Conservation (phyloP, 805 yeast species). For the Zygosaccharomyces lentus region DNA sequence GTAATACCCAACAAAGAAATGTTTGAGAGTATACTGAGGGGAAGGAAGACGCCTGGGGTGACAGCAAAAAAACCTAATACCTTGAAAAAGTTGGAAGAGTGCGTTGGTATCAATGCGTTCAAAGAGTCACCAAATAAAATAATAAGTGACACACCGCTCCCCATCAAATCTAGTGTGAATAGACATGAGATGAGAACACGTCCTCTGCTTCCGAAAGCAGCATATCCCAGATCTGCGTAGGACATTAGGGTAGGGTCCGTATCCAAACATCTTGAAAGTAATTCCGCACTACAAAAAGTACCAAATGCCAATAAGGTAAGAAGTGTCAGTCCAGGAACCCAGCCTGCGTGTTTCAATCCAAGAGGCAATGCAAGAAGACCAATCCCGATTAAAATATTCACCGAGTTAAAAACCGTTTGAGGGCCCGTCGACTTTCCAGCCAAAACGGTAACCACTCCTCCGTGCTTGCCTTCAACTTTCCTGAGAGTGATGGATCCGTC, state of each 20-base stretch:
- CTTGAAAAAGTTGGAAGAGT: slow-evolving; percentile 56
- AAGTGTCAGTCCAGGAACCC: slow-evolving; percentile 61
- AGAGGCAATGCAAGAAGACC: slow-evolving; percentile 71
- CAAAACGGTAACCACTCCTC: slow-evolving; percentile 62
- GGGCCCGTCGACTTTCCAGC: slow-evolving; percentile 80
- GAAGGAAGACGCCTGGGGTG: slow-evolving; percentile 79
- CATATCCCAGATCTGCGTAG: slow-evolving; percentile 83
- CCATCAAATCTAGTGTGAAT: slow-evolving; percentile 73
- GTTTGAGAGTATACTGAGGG: slow-evolving; percentile 67
- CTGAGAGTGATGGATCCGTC: slow-evolving; percentile 52
- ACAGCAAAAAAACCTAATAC: slow-evolving; percentile 61
- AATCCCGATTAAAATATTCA: slow-evolving; percentile 71
- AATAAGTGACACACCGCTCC: slow-evolving; percentile 75
- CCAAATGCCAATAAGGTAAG: slow-evolving; percentile 56
- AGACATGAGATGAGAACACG: slow-evolving; percentile 67
- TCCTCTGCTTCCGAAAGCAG: slow-evolving; percentile 77
- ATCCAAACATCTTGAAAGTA: slow-evolving; percentile 71
- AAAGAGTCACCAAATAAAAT: slow-evolving; percentile 84
- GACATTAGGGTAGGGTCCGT: slow-evolving; percentile 78
- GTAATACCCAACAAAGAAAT: slow-evolving; percentile 67
- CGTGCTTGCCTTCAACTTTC: slow-evolving; percentile 66
- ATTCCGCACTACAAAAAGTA: slow-evolving; percentile 73
- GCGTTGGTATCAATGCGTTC: slow-evolving; percentile 56
- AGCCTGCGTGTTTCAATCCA: slow-evolving; percentile 65
- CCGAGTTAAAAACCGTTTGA: slow-evolving; percentile 73